Conservation (phyloP, 108 stramenopile species). For the Discostella stelligeroides region DNA sequence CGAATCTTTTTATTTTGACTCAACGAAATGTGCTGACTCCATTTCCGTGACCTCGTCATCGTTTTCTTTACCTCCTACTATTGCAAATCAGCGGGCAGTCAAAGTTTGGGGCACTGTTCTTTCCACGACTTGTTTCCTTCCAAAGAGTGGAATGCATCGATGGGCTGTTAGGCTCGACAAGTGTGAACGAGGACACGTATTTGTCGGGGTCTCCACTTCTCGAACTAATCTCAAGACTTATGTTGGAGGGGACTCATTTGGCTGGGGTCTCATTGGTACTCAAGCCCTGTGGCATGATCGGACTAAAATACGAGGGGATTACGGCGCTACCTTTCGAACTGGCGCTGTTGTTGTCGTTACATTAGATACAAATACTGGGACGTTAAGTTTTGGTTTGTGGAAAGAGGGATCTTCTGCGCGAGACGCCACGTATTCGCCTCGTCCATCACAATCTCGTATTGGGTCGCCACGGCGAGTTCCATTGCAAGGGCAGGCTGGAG, state of each 20-base stretch:
- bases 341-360: constrained; percentile 79
- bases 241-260: constrained; percentile 95
- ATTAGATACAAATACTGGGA: constrained; percentile 84
- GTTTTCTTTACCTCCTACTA: constrained; percentile 16
- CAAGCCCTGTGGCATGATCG: constrained; percentile 95
- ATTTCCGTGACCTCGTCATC: constrained; percentile 62
- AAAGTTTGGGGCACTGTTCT: constrained; percentile 88
- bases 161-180: constrained; percentile 88
- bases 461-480: constrained; percentile 30
- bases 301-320: constrained; percentile 74
- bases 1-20: constrained; percentile 67
- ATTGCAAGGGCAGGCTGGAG: constrained; percentile 29
- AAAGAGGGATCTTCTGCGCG: constrained; percentile 46
- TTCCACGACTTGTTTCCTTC: constrained; percentile 60
- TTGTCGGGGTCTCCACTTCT: constrained; percentile 94
- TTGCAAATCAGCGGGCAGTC: constrained; percentile 79
- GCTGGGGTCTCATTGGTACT: constrained; percentile 98
- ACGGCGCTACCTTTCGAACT: constrained; percentile 77
- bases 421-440: constrained; percentile 34
- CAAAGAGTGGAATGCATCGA: constrained; percentile 79
- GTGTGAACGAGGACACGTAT: constrained; percentile 93
- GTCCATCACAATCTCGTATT: constrained; percentile 50
- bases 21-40: constrained; percentile 85
- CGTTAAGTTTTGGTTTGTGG: constrained; percentile 80
- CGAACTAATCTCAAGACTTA: constrained; percentile 88